Evolutionary conservation across 2,329 filamentous ascomycete species (phyloP).

Genomic region (Arachnomyces sp.): DNA sequence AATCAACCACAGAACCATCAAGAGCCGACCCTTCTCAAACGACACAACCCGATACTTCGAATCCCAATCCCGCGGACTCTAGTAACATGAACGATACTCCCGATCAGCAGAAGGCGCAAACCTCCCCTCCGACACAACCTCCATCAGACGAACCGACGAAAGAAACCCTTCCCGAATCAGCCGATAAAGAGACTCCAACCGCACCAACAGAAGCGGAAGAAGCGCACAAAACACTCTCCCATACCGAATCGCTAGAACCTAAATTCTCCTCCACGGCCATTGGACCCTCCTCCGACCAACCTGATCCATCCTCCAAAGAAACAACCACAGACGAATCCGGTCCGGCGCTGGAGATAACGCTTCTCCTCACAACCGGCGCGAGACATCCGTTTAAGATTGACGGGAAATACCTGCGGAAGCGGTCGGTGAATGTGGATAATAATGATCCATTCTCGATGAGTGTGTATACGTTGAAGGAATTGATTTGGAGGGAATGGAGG

Average conservation of each 20-base stretch:
- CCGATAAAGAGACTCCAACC: neutral
- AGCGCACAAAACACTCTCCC: constrained; percentile 1
- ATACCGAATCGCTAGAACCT: neutral
- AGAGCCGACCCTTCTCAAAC: too few relatives aligned
- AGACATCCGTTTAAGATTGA: constrained; percentile 87
- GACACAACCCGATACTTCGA: too few relatives aligned
- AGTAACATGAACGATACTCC: too few relatives aligned
- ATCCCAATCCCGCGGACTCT: too few relatives aligned
- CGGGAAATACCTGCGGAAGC: constrained; percentile 73
- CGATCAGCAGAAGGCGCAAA: neutral
- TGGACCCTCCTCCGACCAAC: constrained; percentile 1
- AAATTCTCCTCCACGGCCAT: constrained; percentile 2
- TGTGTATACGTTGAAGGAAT: constrained; percentile 86
- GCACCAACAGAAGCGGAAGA: too few relatives aligned
- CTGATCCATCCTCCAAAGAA: constrained; percentile 19
- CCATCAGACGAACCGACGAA: neutral
- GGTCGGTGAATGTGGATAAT: constrained; percentile 68
- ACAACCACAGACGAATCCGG: constrained; percentile 30
- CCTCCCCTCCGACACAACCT: neutral
- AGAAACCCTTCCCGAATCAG: neutral
- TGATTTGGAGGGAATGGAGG: constrained; percentile 89
- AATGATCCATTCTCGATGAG: constrained; percentile 83
- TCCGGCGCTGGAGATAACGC: constrained; percentile 54
- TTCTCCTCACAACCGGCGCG: constrained; percentile 73
- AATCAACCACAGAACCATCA: too few relatives aligned